Evolutionary conservation across 2,329 filamentous ascomycete species (phyloP).

Genomic region (Colletotrichum coccodes): DNA sequence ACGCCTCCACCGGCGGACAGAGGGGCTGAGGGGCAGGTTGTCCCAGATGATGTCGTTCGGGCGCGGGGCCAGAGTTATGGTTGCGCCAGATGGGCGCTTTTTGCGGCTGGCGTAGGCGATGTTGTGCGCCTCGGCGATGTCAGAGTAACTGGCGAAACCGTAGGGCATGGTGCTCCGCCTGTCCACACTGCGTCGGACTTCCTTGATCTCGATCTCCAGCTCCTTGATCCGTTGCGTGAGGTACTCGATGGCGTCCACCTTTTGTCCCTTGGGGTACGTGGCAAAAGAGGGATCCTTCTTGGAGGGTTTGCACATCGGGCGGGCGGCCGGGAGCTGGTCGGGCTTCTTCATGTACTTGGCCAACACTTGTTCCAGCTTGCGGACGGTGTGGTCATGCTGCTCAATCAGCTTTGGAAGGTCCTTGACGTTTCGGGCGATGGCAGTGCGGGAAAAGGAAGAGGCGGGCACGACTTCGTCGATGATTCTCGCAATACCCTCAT

Average conservation of each 20-base stretch:
- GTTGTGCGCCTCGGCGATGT: slow-evolving; percentile 86
- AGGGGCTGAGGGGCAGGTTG: slow-evolving; percentile 80
- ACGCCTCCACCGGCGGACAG: slow-evolving; percentile 75
- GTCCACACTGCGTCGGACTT: slow-evolving; percentile 84
- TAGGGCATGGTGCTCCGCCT: slow-evolving; percentile 89
- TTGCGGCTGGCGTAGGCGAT: slow-evolving; percentile 85
- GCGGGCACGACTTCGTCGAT: slow-evolving; percentile 84
- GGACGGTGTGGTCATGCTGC: slow-evolving; percentile 83
- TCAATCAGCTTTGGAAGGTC: slow-evolving; percentile 86
- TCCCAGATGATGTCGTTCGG: slow-evolving; percentile 97
- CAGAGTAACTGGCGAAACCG: slow-evolving; percentile 93
- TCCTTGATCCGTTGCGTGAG: slow-evolving; percentile 85
- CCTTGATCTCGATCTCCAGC: slow-evolving; percentile 85
- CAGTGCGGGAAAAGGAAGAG: slow-evolving; percentile 80
- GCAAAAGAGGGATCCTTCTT: slow-evolving; percentile 79
- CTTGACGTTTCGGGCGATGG: slow-evolving; percentile 92
- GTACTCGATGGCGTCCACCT: slow-evolving; percentile 95
- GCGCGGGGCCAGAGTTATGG: slow-evolving; percentile 81
- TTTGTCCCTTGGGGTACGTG: slow-evolving; percentile 74
- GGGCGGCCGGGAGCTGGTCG: slow-evolving; percentile 76
- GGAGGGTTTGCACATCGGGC: slow-evolving; percentile 82
- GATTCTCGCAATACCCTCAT: slow-evolving; percentile 88
- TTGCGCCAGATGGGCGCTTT: slow-evolving; percentile 83
- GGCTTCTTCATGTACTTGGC: slow-evolving; percentile 94
- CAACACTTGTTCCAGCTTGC: slow-evolving; percentile 83